phyloP scores from a whole-genome alignment of 2,329 filamentous ascomycete genomes.

The Aspergillus ochraceus region DNA sequence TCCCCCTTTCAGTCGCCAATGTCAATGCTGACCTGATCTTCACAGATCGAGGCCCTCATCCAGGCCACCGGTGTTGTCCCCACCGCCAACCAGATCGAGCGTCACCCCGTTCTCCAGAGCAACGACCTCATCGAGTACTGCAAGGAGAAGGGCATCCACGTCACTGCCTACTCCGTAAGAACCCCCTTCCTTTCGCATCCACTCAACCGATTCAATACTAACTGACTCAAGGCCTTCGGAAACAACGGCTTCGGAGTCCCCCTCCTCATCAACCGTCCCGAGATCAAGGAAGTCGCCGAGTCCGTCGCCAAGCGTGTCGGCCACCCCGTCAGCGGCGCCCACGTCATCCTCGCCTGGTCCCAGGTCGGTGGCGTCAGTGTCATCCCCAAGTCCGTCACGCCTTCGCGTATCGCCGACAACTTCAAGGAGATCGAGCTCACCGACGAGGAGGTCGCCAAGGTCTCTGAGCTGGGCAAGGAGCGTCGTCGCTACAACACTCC shows the following conservation, averaged over 20 bases:
- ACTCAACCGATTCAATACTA: background rate
- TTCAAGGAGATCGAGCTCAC: conserved; percentile 45
- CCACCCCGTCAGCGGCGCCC: conserved; percentile 34
- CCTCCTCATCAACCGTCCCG: conserved; percentile 62
- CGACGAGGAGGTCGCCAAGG: conserved; percentile 37
- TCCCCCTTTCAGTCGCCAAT: too few species aligned
- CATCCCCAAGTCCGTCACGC: conserved; percentile 46
- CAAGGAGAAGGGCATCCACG: conserved; percentile 57
- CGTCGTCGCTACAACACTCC: conserved; percentile 40
- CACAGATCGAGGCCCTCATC: conserved; percentile 55
- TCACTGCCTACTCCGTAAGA: conserved; percentile 62
- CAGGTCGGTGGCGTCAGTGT: conserved; percentile 42
- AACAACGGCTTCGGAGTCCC: conserved; percentile 62
- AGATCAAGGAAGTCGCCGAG: conserved; percentile 65
- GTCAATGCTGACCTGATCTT: too few species aligned
- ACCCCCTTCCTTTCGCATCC: background rate
- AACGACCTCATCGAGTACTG: conserved; percentile 58
- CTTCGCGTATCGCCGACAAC: conserved; percentile 44
- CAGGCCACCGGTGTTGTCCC: conserved; percentile 58
- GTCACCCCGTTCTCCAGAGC: conserved; percentile 68
- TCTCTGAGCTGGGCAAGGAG: conserved; percentile 33
- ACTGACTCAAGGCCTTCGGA: conserved; percentile 49
- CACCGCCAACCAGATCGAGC: conserved; percentile 68
- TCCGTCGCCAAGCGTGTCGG: conserved; percentile 44
- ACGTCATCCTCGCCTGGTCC: conserved; percentile 43